Evolutionary conservation across 1,139 yeast species (phyloP).

Genomic region (Protomyces gravidus): DNA sequence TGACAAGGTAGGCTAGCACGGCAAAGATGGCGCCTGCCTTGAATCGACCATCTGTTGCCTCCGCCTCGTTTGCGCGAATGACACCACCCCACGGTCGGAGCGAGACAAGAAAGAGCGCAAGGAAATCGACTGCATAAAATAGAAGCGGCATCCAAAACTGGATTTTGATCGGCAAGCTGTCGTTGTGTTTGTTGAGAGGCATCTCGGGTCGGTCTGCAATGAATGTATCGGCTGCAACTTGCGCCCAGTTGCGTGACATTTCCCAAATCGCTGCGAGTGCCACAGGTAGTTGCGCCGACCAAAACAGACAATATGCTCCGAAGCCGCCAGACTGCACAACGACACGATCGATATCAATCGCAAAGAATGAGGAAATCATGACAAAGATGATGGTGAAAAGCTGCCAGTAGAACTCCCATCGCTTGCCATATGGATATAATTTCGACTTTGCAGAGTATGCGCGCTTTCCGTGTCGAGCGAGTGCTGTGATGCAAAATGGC

Average conservation of each 20-base stretch:
- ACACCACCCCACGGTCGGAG: slow-evolving; percentile 24
- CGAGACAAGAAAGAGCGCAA: slow-evolving; percentile 15
- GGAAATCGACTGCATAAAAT: slow-evolving; percentile 21
- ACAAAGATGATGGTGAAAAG: slow-evolving; percentile 14
- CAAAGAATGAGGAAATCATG: slow-evolving; percentile 15
- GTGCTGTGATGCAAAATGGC: slow-evolving; percentile 10
- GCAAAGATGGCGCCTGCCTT: slow-evolving; percentile 21
- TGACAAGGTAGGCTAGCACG: slow-evolving; percentile 18
- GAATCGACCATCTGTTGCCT: slow-evolving; percentile 27
- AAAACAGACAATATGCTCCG: slow-evolving; percentile 18
- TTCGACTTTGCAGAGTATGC: slow-evolving; percentile 19
- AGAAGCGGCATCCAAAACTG: slow-evolving; percentile 25
- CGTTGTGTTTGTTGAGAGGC: slow-evolving; percentile 17
- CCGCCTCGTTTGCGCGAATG: slow-evolving; percentile 8
- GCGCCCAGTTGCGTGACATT: slow-evolving; percentile 26
- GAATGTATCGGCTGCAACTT: slow-evolving; percentile 17
- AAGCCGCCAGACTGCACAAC: slow-evolving; percentile 14
- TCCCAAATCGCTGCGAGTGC: slow-evolving; percentile 25
- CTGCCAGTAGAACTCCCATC: slow-evolving; percentile 28
- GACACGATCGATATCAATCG: slow-evolving; percentile 23
- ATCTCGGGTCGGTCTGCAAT: slow-evolving; percentile 9
- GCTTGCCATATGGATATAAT: slow-evolving; percentile 20
- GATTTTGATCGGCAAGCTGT: slow-evolving; percentile 14
- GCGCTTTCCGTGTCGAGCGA: slow-evolving; percentile 18
- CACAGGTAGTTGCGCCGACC: slow-evolving; percentile 16